Evolutionary conservation across 768 basidiomycete species (phyloP), one percentile per base, ranked within the genome.

Genomic region (Suillus plorans): DNA sequence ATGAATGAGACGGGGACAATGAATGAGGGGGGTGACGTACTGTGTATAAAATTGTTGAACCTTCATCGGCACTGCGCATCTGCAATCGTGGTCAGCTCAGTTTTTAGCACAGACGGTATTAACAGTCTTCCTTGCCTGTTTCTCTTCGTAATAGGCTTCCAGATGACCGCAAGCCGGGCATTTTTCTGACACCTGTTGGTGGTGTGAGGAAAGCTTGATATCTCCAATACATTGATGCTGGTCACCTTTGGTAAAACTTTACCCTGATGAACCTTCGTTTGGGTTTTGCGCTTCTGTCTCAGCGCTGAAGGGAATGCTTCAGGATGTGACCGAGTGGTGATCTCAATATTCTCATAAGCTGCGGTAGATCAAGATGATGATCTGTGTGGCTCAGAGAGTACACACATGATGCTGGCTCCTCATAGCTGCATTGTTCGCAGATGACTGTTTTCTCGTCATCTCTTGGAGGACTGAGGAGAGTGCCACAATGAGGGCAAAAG

Each of bases 401-500:
- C 92, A 76, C 70, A 98, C 97, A 96, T 57, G 85, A 88, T 2
- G 95, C 92, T 18, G 94, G 92, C 72, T 99, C 97, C 62, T 87
- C 81, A 69, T 92, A 88, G 2, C 84, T 86, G 75, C 97, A 99
- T 72, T 95, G 94, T 73, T 94, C 92, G 78, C 97, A 99, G 5
- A 76, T 79, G 37, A 98, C 90, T n/a, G 79, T 79, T 56, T 83
- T 81, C 69, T 94, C 89, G 52, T 89, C 87, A 53, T 89, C 90
- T 69, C 80, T 80, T 0, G 97, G 97, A 25, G 95, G 78, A 67
- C 89, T 86, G 16, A 99, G 88, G 44, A 99, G 81, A 1, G 94
- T 97, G 16, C 95, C 95, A 69, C 97, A 99, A 65, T 87, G 82
- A 2, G 94, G 94, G 78, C 97, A 99, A 79, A 99, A 99, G 47